Percentiles rank a stretch among this genome's conserved stretches.
These are phyloP conservation scores for Capillidium heterosporum DNA, from an alignment of 371 early-diverging fungal genomes.

Conservation along the genomic window DNA sequence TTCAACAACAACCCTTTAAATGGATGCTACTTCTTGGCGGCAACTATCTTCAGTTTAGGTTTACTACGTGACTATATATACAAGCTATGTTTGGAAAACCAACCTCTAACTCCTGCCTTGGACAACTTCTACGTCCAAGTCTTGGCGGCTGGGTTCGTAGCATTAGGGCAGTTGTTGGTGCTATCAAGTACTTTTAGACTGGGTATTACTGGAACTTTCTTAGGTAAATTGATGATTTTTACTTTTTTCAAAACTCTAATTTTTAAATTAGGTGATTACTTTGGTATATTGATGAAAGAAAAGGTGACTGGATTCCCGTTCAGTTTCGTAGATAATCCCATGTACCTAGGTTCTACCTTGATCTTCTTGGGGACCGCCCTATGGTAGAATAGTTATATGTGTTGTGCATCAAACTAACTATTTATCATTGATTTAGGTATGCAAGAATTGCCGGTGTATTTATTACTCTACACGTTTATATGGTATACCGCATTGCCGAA, in stretches of 20 bases:
- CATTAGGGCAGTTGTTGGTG: slow-evolving; percentile 54
- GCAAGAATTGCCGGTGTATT: slow-evolving; percentile 45
- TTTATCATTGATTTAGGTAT: slow-evolving; percentile 18
- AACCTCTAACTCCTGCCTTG: slow-evolving; percentile 35
- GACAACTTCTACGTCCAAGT: slow-evolving; percentile 20
- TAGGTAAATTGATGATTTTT: slow-evolving; percentile 25
- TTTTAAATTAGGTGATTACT: slow-evolving; percentile 59
- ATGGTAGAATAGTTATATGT: slow-evolving; percentile 32
- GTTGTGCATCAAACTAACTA: not conserved
- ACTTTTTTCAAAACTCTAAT: not conserved
- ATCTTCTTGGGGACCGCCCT: slow-evolving; percentile 69
- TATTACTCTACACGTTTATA: slow-evolving; percentile 42
- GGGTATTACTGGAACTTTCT: slow-evolving; percentile 80
- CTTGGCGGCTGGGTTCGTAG: slow-evolving; percentile 29
- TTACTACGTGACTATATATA: slow-evolving; percentile 63
- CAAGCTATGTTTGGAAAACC: slow-evolving; percentile 40
- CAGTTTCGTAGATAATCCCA: slow-evolving; percentile 77
- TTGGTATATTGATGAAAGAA: slow-evolving; percentile 77
- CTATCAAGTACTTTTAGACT: slow-evolving; percentile 70
- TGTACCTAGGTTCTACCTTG: slow-evolving; percentile 85
- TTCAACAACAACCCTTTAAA: slow-evolving; percentile 39
- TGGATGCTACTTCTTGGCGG: slow-evolving; percentile 67
- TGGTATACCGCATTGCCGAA: slow-evolving; percentile 56
- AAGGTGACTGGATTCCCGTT: slow-evolving; percentile 82
- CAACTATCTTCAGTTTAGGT: slow-evolving; percentile 63